These are phyloP conservation scores for Botrytis galanthina DNA, from an alignment of 2,329 filamentous ascomycete species.

Conservation along the genomic window DNA sequence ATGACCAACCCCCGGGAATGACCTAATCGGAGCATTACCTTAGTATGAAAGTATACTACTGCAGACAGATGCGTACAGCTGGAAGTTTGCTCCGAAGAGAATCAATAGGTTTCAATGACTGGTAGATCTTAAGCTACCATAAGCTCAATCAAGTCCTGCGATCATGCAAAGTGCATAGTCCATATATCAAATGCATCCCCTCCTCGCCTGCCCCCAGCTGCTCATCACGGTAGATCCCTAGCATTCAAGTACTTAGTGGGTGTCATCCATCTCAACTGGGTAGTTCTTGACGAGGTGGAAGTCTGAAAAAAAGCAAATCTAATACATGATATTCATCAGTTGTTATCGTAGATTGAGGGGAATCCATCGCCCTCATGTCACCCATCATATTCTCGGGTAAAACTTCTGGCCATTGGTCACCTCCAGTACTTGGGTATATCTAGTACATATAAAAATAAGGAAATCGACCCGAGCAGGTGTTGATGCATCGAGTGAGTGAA, in stretches of 20 bases:
- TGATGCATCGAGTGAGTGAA: background rate
- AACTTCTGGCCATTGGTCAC: background rate
- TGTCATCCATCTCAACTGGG: background rate
- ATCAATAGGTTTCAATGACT: background rate
- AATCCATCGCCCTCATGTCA: background rate
- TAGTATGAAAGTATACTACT: background rate
- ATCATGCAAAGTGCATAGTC: too few relatives aligned
- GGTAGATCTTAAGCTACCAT: background rate
- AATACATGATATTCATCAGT: background rate
- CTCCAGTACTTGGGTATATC: background rate
- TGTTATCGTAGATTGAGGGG: background rate
- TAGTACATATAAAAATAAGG: background rate
- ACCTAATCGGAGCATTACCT: background rate
- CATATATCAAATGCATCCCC: background rate
- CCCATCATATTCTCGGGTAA: background rate
- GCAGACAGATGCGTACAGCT: background rate
- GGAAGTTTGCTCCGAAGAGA: background rate
- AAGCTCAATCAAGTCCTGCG: background rate
- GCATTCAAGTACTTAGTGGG: background rate
- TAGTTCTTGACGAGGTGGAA: background rate
- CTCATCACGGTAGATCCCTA: background rate
- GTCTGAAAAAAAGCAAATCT: background rate
- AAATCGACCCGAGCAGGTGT: background rate
- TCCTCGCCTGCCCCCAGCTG: background rate
- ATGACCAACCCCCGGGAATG: background rate